Evolutionary conservation across 1,284 basidiomycete genomes (phyloP).

Genomic region (Flammula alnicola): DNA sequence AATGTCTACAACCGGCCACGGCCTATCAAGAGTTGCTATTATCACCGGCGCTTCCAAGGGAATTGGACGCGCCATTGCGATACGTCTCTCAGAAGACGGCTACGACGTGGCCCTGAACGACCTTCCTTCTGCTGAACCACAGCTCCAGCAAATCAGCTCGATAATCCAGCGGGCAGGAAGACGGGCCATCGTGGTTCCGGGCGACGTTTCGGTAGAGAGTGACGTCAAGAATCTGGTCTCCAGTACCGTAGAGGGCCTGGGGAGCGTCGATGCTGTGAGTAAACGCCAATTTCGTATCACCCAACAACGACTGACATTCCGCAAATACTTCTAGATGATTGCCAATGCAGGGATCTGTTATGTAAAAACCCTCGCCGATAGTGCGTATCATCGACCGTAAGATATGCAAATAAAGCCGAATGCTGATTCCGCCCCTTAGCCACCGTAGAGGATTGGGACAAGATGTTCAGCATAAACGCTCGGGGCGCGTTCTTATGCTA

Average conservation of each 20-base stretch:
- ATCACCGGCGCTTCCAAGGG: constrained; percentile 32
- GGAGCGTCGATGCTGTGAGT: constrained; percentile 5
- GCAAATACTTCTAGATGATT: too few species aligned
- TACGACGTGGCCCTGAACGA: constrained; percentile 19
- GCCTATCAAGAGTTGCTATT: constrained; percentile 27
- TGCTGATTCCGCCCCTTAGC: constrained; percentile 14
- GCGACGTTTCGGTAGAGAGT: constrained; percentile 2
- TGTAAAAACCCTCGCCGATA: constrained; percentile 23
- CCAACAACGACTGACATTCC: too few species aligned
- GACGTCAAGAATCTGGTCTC: constrained; percentile 3
- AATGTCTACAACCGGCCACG: not conserved
- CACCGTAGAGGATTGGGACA: constrained; percentile 31
- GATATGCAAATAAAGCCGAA: not conserved
- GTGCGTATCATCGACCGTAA: constrained; percentile 21
- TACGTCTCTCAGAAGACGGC: constrained; percentile 32
- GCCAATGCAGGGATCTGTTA: constrained; percentile 33
- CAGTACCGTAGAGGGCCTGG: constrained; percentile 1
- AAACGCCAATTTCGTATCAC: too few species aligned
- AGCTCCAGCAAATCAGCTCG: not conserved
- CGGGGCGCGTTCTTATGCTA: constrained; percentile 36
- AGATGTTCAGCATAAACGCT: constrained; percentile 29
- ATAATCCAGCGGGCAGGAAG: not conserved
- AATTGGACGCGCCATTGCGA: constrained; percentile 30
- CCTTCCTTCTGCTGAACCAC: not conserved
- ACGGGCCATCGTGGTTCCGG: not conserved